Evolutionary conservation across 2,329 filamentous ascomycete species (phyloP).

Genomic region (Diatrype stigma): DNA sequence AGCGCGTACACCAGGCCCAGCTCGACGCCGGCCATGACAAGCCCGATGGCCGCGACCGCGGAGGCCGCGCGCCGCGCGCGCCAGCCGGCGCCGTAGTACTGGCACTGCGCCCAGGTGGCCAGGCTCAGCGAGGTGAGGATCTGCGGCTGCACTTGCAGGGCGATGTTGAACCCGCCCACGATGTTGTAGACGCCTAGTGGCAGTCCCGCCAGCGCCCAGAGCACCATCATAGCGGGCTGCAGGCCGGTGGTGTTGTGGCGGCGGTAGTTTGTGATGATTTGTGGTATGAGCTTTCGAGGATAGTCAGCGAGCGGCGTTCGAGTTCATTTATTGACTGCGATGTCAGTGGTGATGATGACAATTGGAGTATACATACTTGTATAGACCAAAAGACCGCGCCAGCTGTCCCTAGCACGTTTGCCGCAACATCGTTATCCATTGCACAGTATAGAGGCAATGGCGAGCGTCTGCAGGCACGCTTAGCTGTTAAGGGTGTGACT

Average conservation of each 20-base stretch:
- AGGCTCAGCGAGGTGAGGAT: slow-evolving; percentile 39
- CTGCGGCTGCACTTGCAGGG: slow-evolving; percentile 39
- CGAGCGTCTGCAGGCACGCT: no score
- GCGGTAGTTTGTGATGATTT: not conserved
- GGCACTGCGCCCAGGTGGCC: slow-evolving; percentile 39
- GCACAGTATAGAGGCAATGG: no score
- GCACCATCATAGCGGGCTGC: not conserved
- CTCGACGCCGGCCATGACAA: slow-evolving; percentile 57
- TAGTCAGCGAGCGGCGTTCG: no score
- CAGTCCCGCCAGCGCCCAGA: slow-evolving; percentile 15
- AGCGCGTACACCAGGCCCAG: slow-evolving; percentile 55
- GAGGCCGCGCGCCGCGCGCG: not conserved
- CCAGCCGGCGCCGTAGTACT: slow-evolving; percentile 29
- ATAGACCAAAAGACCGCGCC: no score
- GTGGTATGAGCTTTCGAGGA: not conserved
- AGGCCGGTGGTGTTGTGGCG: not conserved
- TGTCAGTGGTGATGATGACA: no score
- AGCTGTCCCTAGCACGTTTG: no score
- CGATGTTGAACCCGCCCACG: slow-evolving; percentile 37
- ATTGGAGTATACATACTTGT: no score
- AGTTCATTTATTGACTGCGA: no score
- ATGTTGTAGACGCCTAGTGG: slow-evolving; percentile 36
- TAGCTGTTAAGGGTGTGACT: no score
- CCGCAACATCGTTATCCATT: no score
- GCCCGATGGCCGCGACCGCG: slow-evolving; percentile 36